Evolutionary conservation across 75 land plant genomes (phyloP), one percentile per base, ranked within the genome.

Genomic region (Gnetum montanum): DNA sequence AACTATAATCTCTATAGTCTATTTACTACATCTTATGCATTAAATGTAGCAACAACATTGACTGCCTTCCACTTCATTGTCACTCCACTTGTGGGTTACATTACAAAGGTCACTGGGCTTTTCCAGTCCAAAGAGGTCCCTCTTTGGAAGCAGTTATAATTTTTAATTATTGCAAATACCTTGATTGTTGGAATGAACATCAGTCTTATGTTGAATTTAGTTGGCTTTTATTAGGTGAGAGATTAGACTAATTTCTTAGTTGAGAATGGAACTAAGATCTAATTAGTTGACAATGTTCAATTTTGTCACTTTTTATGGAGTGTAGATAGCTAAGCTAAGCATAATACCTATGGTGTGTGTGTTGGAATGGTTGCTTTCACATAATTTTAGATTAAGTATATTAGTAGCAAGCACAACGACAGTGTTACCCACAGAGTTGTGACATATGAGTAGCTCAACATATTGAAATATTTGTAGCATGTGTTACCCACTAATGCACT

Each of bases 111-210:
- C 1, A 27, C 67, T 8, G 76, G 85, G 23, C 65, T 54, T 12
- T 38, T 61, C 13, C 11, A 41, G 1, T 50, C 72, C 34, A 69
- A 69, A 58, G 48, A 56, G 3, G 60, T 82, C 12, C 82, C 85
- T 1, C 56, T 73, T 1, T 70, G 74, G 74, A 83, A 82, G 54
- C 66, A 79, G 1, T 62, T 79, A 3, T 58, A 70, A 62, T 79
- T 82, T 59, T 74, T 75, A 2, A 34, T 82, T 25, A 68, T 79
- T 43, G 78, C 83, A 8, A 82, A 82, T 49, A 34, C 65, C 6
- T 82, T 83, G 0, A 79, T 82, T 60, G 74, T 76, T 12, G 80
- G 79, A 48, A 82, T 82, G 86, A 82, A 82, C 43, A 38, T 82
- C 1, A 82, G 86, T 41, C 79, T 82, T 43, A 78, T 82, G 83